These are phyloP conservation scores for Boletus huronensis DNA, from an alignment of 768 basidiomycete genomes.

Conservation along the genomic window DNA sequence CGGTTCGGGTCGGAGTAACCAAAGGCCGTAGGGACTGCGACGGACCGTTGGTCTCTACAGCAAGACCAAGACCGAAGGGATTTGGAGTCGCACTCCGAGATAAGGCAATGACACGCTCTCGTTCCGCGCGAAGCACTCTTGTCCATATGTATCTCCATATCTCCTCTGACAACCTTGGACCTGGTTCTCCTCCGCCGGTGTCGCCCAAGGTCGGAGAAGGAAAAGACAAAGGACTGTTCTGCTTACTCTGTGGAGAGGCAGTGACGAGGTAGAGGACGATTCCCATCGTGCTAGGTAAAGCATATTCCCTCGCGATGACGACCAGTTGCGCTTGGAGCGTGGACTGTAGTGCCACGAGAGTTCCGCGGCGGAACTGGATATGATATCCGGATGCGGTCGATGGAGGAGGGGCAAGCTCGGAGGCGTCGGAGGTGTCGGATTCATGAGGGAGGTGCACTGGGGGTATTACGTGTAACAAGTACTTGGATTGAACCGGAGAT, in stretches of 20 bases:
- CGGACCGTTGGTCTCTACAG: conserved; percentile 33
- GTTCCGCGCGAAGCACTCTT: conserved; percentile 63
- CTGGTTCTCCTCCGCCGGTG: conserved; percentile 50
- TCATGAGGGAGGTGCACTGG: conserved; percentile 70
- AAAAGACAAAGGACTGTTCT: conserved; percentile 15
- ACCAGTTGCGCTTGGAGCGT: conserved; percentile 78
- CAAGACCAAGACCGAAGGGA: conserved; percentile 44
- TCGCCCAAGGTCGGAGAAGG: conserved; percentile 19
- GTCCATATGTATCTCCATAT: conserved; percentile 88
- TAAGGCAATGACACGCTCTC: conserved; percentile 36
- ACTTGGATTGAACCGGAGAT: conserved; percentile 52
- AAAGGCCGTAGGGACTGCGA: conserved; percentile 42
- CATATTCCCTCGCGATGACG: conserved; percentile 92
- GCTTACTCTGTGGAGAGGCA: conserved; percentile 25
- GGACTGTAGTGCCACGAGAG: conserved; percentile 81
- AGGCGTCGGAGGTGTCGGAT: conserved; percentile 43
- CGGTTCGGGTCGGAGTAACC: conserved; percentile 41
- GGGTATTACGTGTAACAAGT: conserved; percentile 80
- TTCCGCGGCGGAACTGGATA: conserved; percentile 75
- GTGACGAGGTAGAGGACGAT: conserved; percentile 78
- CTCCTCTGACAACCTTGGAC: conserved; percentile 81
- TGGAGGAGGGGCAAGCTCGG: conserved; percentile 51
- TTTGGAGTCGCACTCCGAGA: conserved; percentile 36
- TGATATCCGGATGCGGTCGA: conserved; percentile 70
- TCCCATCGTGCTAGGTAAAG: conserved; percentile 81